phyloP scores from a whole-genome alignment of 2,329 filamentous ascomycete genomes.

The Gliomastix tumulicola region DNA sequence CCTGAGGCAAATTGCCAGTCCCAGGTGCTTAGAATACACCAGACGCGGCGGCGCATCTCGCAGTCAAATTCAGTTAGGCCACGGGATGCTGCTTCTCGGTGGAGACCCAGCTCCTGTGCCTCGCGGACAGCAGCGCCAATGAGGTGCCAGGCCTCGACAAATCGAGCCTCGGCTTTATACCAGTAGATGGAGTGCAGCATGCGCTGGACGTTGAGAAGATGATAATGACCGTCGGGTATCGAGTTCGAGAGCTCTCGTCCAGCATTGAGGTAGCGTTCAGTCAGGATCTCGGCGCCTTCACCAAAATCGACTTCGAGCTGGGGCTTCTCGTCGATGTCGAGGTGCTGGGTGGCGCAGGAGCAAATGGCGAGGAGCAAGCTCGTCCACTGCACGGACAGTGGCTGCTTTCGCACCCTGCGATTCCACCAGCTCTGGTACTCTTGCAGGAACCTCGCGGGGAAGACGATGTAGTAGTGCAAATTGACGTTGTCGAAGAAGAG shows the following conservation, averaged over 20 bases:
- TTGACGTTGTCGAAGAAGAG: constrained; percentile 20
- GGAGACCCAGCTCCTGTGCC: constrained; percentile 17
- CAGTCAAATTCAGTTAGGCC: constrained; percentile 17
- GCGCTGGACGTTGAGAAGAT: constrained; percentile 18
- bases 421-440: constrained; percentile 23
- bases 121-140: constrained; percentile 21
- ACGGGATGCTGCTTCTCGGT: constrained; percentile 11
- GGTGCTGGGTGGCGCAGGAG: constrained; percentile 18
- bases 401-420: constrained; percentile 7
- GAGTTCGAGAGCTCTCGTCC: constrained; percentile 15
- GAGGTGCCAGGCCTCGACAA: constrained; percentile 21
- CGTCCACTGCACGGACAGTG: constrained; percentile 18
- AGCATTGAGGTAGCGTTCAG: constrained; percentile 14
- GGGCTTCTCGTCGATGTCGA: constrained; percentile 10
- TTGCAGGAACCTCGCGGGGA: constrained; percentile 16
- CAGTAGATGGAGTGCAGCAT: constrained; percentile 21
- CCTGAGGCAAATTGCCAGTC: constrained; percentile 26
- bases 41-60: constrained; percentile 21
- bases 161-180: constrained; percentile 22
- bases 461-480: constrained; percentile 23
- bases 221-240: constrained; percentile 17
- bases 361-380: constrained; percentile 19
- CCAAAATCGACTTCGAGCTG: constrained; percentile 12
- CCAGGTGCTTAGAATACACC: constrained; percentile 23
- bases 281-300: constrained; percentile 9